Conservation (phyloP, 2,329 filamentous ascomycete species). For the Aspergillus chevalieri region DNA sequence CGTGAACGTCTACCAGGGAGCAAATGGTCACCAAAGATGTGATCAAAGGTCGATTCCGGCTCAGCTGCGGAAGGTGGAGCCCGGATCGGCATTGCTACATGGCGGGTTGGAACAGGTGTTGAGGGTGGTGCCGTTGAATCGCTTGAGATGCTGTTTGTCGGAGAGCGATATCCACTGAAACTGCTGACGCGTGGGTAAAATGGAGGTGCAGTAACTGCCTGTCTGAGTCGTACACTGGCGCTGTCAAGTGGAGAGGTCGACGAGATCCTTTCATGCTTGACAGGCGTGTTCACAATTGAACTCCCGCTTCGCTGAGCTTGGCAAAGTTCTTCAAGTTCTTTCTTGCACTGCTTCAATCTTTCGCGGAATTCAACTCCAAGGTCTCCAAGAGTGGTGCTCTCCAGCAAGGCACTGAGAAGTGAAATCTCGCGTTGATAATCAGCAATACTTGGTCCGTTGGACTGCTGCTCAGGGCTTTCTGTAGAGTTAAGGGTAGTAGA, state of each 20-base stretch:
- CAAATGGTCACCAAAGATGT: conserved; percentile 18
- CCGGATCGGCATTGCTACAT: background rate
- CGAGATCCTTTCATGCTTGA: background rate
- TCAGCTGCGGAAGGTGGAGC: background rate
- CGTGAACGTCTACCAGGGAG: conserved; percentile 12
- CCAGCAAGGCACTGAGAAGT: conserved; percentile 15
- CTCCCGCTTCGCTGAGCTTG: background rate
- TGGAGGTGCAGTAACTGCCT: conserved; percentile 8
- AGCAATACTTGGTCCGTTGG: background rate
- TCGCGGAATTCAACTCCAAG: conserved; percentile 5
- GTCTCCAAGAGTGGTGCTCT: conserved; percentile 7
- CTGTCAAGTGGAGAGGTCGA: background rate
- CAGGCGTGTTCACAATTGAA: background rate
- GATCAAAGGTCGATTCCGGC: background rate
- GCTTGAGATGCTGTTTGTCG: conserved; percentile 3
- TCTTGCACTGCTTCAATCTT: conserved; percentile 12
- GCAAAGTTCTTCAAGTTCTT: conserved; percentile 6
- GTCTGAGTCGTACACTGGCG: conserved; percentile 3
- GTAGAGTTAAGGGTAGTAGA: no score
- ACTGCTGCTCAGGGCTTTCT: no score
- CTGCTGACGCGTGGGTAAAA: conserved; percentile 6
- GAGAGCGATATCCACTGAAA: conserved; percentile 6
- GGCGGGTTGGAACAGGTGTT: background rate
- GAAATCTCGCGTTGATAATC: conserved; percentile 11
- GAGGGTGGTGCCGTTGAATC: conserved; percentile 2